These are phyloP conservation scores for Yamadazyma philogaea DNA, from an alignment of 805 yeast species.

Conservation along the genomic window DNA sequence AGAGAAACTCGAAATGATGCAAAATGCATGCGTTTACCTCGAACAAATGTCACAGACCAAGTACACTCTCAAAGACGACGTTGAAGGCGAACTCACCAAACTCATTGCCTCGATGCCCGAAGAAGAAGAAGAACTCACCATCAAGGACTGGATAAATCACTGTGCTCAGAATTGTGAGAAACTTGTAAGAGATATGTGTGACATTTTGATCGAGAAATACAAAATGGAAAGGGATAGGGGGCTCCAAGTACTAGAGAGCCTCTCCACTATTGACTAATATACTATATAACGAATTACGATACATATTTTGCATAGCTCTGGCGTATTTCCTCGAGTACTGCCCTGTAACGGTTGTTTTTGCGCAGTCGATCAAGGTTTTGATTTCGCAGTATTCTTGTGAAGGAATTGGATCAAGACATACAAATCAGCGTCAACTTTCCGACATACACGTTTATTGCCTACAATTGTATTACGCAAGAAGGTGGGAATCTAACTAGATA, in stretches of 20 bases:
- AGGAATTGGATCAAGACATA: not conserved
- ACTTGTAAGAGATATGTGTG: conserved; percentile 45
- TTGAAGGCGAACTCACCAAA: conserved; percentile 60
- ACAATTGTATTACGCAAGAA: not conserved
- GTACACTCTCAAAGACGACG: conserved; percentile 54
- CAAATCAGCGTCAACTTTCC: not conserved
- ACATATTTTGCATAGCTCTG: not conserved
- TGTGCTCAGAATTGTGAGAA: conserved; percentile 54
- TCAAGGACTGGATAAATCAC: conserved; percentile 64
- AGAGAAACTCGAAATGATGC: conserved; percentile 24
- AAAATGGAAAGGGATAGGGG: conserved; percentile 51
- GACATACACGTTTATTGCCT: not conserved
- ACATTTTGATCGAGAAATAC: conserved; percentile 46
- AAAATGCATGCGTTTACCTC: conserved; percentile 34
- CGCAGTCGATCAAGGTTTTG: not conserved
- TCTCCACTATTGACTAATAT: conserved; percentile 15
- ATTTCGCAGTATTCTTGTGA: not conserved
- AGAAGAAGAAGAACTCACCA: conserved; percentile 63
- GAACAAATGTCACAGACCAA: conserved; percentile 31
- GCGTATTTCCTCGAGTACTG: not conserved
- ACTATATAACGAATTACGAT: not conserved
- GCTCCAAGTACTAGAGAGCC: conserved; percentile 20
- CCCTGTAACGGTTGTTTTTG: not conserved
- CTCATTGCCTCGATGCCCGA: conserved; percentile 70
- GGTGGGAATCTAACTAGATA: not conserved